A percentile compares a stretch with the other conserved stretches of the same genome.
Conservation (phyloP, 768 basidiomycete species). For the Sporobolomyces roseus region DNA sequence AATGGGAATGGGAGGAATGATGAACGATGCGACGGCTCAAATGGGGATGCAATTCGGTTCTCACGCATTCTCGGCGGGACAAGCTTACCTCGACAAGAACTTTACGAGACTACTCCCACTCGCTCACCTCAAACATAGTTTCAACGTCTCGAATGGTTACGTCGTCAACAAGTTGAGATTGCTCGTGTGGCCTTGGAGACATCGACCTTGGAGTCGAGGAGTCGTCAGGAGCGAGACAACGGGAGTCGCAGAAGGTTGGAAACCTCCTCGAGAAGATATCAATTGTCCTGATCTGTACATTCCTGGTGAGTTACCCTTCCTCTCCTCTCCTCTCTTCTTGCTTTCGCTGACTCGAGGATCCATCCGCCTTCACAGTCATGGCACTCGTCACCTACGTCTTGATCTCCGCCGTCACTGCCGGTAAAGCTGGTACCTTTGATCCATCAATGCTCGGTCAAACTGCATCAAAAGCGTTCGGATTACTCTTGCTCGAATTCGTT, state of each 20-base stretch:
- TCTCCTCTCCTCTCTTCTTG: constrained; percentile 34
- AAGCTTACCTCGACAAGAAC: constrained; percentile 92
- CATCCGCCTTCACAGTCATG: constrained; percentile 62
- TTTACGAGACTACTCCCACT: constrained; percentile 65
- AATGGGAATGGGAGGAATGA: constrained; percentile 52
- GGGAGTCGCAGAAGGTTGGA: constrained; percentile 66
- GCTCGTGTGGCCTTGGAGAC: constrained; percentile 91
- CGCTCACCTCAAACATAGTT: constrained; percentile 76
- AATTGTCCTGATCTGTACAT: constrained; percentile 97
- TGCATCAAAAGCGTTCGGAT: constrained; percentile 75
- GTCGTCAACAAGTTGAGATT: constrained; percentile 83
- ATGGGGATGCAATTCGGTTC: constrained; percentile 94
- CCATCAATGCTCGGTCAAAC: constrained; percentile 83
- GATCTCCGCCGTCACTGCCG: constrained; percentile 76
- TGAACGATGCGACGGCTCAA: constrained; percentile 89
- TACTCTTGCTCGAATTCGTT: constrained; percentile 80
- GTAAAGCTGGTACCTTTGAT: constrained; percentile 75
- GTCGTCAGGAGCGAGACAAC: constrained; percentile 61
- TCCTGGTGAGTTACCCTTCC: constrained; percentile 59
- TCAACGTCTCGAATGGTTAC: constrained; percentile 94
- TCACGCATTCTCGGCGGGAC: constrained; percentile 85
- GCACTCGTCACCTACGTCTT: constrained; percentile 93
- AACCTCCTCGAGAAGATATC: constrained; percentile 85
- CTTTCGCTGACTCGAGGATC: neutral
- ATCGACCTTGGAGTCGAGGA: constrained; percentile 77